Percentiles rank a stretch among this genome's conserved stretches.
Conservation (phyloP, 176 grass and related monocot species). For the Elaeis guineensis region DNA sequence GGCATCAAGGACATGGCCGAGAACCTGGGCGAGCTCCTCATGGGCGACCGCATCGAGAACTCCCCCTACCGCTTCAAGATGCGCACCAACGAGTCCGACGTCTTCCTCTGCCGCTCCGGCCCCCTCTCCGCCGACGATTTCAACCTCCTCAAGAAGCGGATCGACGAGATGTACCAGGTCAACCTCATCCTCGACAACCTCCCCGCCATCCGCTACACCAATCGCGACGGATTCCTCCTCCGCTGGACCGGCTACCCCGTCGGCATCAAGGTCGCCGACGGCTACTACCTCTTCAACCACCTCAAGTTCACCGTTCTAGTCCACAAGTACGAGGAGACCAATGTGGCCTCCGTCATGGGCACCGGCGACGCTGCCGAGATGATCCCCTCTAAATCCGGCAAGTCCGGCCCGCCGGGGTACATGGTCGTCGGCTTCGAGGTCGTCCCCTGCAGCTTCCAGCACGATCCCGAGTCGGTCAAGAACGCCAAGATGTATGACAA, state of each 20-base stretch:
- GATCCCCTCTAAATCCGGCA: conserved; percentile 18
- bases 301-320: conserved; percentile 49
- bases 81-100: conserved; percentile 24
- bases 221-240: conserved; percentile 3
- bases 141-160: conserved; percentile 44
- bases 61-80: conserved; percentile 57
- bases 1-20: conserved; percentile 41
- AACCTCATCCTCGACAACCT: conserved; percentile 71
- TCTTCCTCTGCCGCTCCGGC: conserved; percentile 44
- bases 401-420: conserved; percentile 6
- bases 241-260: conserved; percentile 46
- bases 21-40: conserved; percentile 65
- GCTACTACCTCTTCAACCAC: conserved; percentile 68
- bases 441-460: conserved; percentile 48
- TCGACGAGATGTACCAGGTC: conserved; percentile 50
- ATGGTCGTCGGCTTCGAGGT: conserved; percentile 70
- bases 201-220: conserved; percentile 35
- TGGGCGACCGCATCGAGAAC: conserved; percentile 62
- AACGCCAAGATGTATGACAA: conserved; percentile 41
- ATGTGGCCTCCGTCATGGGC: conserved; percentile 4
- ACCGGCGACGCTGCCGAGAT: conserved; percentile 27
- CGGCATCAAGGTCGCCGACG: conserved; percentile 34
- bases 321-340: conserved; percentile 38
- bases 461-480: conserved; percentile 16
- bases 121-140: conserved; percentile 11